Base-by-base conservation (phyloP, 2,329 filamentous ascomycete species). In the Cladosporium oxysporum region DNA sequence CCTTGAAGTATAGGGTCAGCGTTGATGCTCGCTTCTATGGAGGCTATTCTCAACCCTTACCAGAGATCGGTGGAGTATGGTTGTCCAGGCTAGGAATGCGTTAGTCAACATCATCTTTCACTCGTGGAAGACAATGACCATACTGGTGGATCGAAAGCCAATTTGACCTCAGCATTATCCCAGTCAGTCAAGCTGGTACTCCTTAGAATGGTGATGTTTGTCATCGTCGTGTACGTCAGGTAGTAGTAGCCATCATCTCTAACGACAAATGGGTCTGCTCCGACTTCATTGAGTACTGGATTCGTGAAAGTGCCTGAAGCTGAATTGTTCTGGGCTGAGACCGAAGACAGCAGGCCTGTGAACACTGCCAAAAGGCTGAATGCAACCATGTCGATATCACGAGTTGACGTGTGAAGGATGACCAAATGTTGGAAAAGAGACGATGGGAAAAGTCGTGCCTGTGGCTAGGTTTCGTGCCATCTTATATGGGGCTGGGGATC, bases 61-160 rank as follows among this genome's bases (percentile, higher is more conserved):
- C 83, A 84, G 7, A 84, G 72, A 64, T 83, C 76, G 16, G 80
- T 83, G 11, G 79, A 80, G 72, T 83, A 83, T 62, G 79, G 78
- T 63, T 76, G 72, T 53, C 79, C 78, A 33, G 74, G 71, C 35
- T 71, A 47, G 23, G 6, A 16, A 14, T 14, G 16, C 49, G 28
- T 69, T 23, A 68, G 62, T 53, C 23, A 18, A 14, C 12, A 18
- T 28, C 21, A 18, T 31, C n/a, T 23, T 49, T 18, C 31, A 21
- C n/a, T 11, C 16, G 31, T 31, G 16, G 14, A 7, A 7, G 16
- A 50, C 14, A 28, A n/a, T 2, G n/a, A 50, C 52, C 69, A 60
- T 62, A 70, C 69, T 4, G 78, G 76, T 16, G 81, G 81, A 35
- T 76, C 67, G 70, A 82, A 83, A 44, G 81, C 72, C 12, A 79